phyloP scores from a whole-genome alignment of 2,329 filamentous ascomycete genomes.

The Ascocoryne sarcoides region DNA sequence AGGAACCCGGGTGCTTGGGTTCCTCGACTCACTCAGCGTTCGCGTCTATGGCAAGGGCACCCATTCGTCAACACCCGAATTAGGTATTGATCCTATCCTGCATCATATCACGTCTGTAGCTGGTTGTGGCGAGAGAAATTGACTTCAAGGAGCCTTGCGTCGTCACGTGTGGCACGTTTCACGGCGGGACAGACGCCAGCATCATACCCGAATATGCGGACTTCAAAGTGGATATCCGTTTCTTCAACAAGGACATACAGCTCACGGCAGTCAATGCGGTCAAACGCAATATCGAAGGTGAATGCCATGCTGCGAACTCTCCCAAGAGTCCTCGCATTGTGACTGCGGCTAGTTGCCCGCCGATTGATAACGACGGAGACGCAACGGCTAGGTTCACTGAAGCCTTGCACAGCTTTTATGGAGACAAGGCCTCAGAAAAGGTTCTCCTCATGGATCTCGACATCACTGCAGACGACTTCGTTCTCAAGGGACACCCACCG shows the following conservation, averaged over 20 bases:
- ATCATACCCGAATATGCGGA: neutral
- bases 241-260: neutral
- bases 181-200: neutral
- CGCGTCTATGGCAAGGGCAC: neutral
- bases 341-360: neutral
- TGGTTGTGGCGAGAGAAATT: slow-evolving; percentile 1
- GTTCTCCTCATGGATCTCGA: neutral
- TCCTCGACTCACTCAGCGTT: neutral
- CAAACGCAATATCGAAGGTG: neutral
- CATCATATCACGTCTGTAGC: neutral
- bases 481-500: neutral
- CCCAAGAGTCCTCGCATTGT: neutral
- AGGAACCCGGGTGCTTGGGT: no score
- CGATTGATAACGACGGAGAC: neutral
- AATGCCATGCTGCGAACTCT: neutral
- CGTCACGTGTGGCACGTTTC: neutral
- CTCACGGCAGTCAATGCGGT: neutral
- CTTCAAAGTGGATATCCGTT: slow-evolving; percentile 1
- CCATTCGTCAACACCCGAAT: neutral
- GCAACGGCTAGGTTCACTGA: neutral
- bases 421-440: neutral
- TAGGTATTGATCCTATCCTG: neutral
- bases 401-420: neutral
- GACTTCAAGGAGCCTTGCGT: neutral
- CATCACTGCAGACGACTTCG: slow-evolving; percentile 1